Conservation (phyloP, 2,329 filamentous ascomycete species). For the Thyridium curvatum region DNA sequence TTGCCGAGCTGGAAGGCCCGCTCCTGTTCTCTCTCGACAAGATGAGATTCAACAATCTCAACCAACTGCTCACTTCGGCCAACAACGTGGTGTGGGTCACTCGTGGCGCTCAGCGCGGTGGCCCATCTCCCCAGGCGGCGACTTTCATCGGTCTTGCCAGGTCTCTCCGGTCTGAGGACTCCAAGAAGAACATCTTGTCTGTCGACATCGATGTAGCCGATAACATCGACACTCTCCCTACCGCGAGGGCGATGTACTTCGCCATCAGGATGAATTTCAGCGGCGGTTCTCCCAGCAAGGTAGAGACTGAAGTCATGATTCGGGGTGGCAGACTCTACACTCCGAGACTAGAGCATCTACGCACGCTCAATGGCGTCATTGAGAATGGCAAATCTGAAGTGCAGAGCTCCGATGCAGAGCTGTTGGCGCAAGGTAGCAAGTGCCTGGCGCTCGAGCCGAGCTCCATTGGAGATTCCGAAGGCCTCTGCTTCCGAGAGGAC, state of each 20-base stretch:
- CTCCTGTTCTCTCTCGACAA: slow-evolving; percentile 32
- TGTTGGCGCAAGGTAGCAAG: neutral
- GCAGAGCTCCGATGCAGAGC: neutral
- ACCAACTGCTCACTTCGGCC: slow-evolving; percentile 26
- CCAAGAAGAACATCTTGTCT: slow-evolving; percentile 32
- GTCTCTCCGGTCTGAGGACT: slow-evolving; percentile 42
- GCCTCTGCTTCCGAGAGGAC: slow-evolving; percentile 13
- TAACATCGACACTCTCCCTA: too few species aligned
- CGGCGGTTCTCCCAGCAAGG: neutral
- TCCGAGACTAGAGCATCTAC: slow-evolving; percentile 10
- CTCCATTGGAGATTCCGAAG: slow-evolving; percentile 3
- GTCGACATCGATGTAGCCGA: slow-evolving; percentile 29
- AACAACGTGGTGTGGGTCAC: slow-evolving; percentile 42
- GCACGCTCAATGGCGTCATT: slow-evolving; percentile 35
- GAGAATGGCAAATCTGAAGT: slow-evolving; percentile 20
- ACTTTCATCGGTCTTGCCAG: slow-evolving; percentile 39
- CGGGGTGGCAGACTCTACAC: slow-evolving; percentile 23
- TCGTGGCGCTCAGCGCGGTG: slow-evolving; percentile 29
- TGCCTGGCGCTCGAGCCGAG: slow-evolving; percentile 11
- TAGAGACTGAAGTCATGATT: slow-evolving; percentile 12
- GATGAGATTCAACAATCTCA: slow-evolving; percentile 31
- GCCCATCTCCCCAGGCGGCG: slow-evolving; percentile 25
- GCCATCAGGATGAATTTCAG: too few species aligned
- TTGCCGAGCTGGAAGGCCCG: slow-evolving; percentile 30
- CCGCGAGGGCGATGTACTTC: too few species aligned